These are phyloP conservation scores for Mesembryanthemum crystallinum DNA, from an alignment of 148 eudicot species.

Conservation along the genomic window DNA sequence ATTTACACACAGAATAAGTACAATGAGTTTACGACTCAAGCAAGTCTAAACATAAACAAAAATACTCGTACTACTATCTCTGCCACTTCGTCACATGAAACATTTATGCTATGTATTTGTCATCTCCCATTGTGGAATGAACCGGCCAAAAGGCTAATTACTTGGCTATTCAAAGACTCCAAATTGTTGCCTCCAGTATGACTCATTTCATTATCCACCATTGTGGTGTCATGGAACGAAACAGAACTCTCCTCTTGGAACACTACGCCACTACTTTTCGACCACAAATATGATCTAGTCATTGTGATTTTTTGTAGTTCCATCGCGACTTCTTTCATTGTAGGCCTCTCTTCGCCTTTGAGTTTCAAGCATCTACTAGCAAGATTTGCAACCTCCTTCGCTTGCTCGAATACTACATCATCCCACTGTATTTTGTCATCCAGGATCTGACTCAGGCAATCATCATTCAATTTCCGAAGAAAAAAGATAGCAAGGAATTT, in stretches of 20 bases:
- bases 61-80: too few relatives aligned
- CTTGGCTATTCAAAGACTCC: not conserved
- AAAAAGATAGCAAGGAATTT: slow-evolving; percentile 11
- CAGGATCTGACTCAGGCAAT: slow-evolving; percentile 7
- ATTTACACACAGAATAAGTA: too few relatives aligned
- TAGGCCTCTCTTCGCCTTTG: slow-evolving; percentile 26
- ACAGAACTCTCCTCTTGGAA: not conserved
- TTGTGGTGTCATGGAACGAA: not conserved
- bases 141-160: not conserved
- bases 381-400: slow-evolving; percentile 19
- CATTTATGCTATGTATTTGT: too few relatives aligned
- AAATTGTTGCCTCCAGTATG: not conserved
- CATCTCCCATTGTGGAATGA: not conserved
- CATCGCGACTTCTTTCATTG: slow-evolving; percentile 28
- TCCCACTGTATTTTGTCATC: not conserved
- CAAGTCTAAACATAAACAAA: too few relatives aligned
- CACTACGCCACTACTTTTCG: not conserved
- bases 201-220: not conserved
- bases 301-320: slow-evolving; percentile 18
- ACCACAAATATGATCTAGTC: not conserved
- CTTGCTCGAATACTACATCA: not conserved
- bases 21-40: too few relatives aligned
- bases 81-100: too few relatives aligned
- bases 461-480: slow-evolving; percentile 20
- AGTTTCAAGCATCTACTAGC: slow-evolving; percentile 20